Percentiles rank a stretch among this genome's conserved stretches.
These are phyloP conservation scores for Pseudotsuga menziesii DNA, from an alignment of 75 land plant species.

Conservation along the genomic window DNA sequence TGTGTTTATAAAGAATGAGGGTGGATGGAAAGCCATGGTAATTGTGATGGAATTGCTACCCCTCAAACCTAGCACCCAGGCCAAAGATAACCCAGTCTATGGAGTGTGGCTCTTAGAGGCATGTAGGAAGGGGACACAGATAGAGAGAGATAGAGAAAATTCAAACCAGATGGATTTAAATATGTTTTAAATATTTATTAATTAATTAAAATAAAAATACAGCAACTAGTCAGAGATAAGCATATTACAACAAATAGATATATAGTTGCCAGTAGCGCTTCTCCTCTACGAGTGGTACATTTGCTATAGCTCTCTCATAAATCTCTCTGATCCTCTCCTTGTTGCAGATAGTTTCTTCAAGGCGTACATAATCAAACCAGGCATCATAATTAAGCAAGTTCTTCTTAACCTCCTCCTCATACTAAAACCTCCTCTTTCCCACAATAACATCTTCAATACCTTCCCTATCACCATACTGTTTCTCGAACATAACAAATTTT, in stretches of 20 bases:
- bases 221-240: not conserved
- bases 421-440: constrained; percentile 92
- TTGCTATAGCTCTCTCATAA: constrained; percentile 93
- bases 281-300: constrained; percentile 97
- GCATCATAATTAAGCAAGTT: constrained; percentile 83
- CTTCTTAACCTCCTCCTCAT: constrained; percentile 92
- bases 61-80: not conserved
- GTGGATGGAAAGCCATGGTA: too few species aligned
- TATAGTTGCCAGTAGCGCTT: constrained; percentile 97
- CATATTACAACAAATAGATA: constrained; percentile 79
- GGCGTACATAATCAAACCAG: constrained; percentile 94
- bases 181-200: not conserved
- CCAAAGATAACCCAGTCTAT: not conserved
- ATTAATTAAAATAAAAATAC: not conserved
- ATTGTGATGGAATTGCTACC: too few species aligned
- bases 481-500: constrained; percentile 89
- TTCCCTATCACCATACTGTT: constrained; percentile 87
- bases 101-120: too few species aligned
- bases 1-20: too few species aligned
- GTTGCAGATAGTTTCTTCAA: constrained; percentile 86
- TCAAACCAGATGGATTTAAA: not conserved
- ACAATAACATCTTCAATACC: constrained; percentile 98
- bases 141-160: too few species aligned
- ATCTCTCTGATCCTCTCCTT: constrained; percentile 76
- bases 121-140: too few species aligned